Evolutionary conservation across 75 land plant genomes (phyloP).

Genomic region (Ceratopteris richardii): DNA sequence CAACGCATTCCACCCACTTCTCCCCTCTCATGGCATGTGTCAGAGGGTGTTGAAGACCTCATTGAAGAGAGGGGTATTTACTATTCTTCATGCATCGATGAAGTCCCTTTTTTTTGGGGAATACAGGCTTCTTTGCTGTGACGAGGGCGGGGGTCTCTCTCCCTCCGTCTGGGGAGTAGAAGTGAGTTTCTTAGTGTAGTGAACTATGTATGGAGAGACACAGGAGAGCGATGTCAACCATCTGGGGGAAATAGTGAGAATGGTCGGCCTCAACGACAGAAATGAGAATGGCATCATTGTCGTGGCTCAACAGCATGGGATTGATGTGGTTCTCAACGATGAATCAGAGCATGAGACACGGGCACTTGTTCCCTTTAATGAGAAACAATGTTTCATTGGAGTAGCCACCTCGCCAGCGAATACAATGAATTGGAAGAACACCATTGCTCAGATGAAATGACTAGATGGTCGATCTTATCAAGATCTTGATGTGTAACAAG

Average conservation of each 20-base stretch:
- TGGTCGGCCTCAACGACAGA: conserved; percentile 68
- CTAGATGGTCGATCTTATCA: conserved; percentile 39
- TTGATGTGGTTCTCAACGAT: conserved; percentile 74
- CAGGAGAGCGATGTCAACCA: too few species aligned
- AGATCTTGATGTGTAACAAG: conserved; percentile 47
- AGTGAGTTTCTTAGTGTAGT: too few species aligned
- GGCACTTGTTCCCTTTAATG: conserved; percentile 46
- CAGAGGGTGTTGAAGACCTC: too few species aligned
- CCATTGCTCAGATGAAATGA: conserved; percentile 56
- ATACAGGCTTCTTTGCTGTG: too few species aligned
- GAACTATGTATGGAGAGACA: too few species aligned
- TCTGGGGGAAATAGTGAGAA: conserved; percentile 49
- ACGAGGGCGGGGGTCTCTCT: too few species aligned
- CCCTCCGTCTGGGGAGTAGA: too few species aligned
- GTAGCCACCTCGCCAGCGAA: conserved; percentile 48
- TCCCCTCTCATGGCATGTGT: too few species aligned
- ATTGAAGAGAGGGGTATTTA: too few species aligned
- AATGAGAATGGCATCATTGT: conserved; percentile 69
- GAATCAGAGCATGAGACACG: conserved; percentile 52
- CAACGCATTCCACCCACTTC: too few species aligned
- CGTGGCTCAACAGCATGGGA: conserved; percentile 56
- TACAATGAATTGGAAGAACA: conserved; percentile 51
- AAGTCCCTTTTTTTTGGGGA: too few species aligned
- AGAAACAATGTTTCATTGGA: conserved; percentile 62
- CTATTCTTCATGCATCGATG: too few species aligned